Conservation (phyloP, 805 yeast genomes). For the Zygosaccharomyces gambellarensis region DNA sequence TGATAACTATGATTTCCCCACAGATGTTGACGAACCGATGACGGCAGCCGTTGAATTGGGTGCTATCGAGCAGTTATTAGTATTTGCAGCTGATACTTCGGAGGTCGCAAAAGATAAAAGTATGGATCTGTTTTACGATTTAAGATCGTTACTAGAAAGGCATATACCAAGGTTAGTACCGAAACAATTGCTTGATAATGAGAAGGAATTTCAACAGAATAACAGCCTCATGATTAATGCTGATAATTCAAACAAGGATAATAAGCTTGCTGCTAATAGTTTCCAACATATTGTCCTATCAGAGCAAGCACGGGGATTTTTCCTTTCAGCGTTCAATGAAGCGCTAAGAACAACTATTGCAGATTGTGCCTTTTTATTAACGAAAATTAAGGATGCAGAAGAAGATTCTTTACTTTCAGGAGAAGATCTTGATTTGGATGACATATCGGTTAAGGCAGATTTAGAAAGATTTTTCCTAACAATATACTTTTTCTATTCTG, state of each 20-base stretch:
- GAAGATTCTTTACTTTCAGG: slow-evolving; percentile 64
- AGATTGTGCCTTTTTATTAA: slow-evolving; percentile 61
- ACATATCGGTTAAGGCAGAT: slow-evolving; percentile 69
- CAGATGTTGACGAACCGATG: slow-evolving; percentile 55
- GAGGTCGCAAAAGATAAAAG: slow-evolving; percentile 36
- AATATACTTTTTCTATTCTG: slow-evolving; percentile 60
- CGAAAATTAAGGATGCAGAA: slow-evolving; percentile 65
- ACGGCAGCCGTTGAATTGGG: slow-evolving; percentile 56
- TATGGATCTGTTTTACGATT: slow-evolving; percentile 53
- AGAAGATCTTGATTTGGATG: slow-evolving; percentile 53
- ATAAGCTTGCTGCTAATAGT: slow-evolving; percentile 4
- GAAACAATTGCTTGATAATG: slow-evolving; percentile 47
- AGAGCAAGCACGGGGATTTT: slow-evolving; percentile 28
- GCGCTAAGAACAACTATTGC: slow-evolving; percentile 54
- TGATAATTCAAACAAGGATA: slow-evolving; percentile 1
- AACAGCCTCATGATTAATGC: background rate
- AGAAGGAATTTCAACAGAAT: slow-evolving; percentile 28
- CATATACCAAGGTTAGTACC: slow-evolving; percentile 58
- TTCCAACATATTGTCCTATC: slow-evolving; percentile 21
- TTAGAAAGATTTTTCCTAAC: slow-evolving; percentile 82
- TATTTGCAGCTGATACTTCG: slow-evolving; percentile 54
- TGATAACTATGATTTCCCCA: slow-evolving; percentile 47
- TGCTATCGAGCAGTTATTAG: slow-evolving; percentile 63
- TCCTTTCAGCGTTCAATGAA: slow-evolving; percentile 42
- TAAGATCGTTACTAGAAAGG: slow-evolving; percentile 60